Evolutionary conservation across 1,284 basidiomycete genomes (phyloP), one percentile per base, ranked within the genome.

Genomic region (Cryptococcus wingfieldii): DNA sequence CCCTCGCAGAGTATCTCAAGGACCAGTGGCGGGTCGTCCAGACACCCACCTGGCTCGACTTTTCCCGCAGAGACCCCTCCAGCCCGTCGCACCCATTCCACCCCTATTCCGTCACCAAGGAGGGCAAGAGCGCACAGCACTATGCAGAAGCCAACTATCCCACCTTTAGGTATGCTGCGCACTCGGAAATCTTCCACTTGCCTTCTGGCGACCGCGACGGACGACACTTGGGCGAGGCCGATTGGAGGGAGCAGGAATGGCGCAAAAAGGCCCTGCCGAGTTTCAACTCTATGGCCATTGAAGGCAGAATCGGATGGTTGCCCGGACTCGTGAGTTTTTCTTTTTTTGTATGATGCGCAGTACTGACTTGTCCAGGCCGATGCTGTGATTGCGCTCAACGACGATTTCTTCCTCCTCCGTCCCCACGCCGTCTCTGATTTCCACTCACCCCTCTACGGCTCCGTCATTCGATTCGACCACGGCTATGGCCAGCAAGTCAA

Each of bases 201-300:
- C 73, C 74, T 2, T 61, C 61, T 1, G 39, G 59, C 28, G 65
- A 63, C 27, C 50, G 65, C 16, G 59, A 64, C 38, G 63, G 43
- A 1, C 7, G 54, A 9, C 60, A 57, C 3, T 51, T 63, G 3
- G 67, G 65, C 5, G 66, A 67, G 43, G 53, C 53, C 10, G 63
- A 66, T 41, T 68, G 65, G 68, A 66, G 50, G 39, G 69, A 72
- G 41, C 18, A 42, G 12, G 60, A 65, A 39, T 77, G 70, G 70
- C 51, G 66, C 9, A 58, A 60, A 28, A 65, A 63, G 18, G 72
- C 73, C 4, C 50, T 75, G 14, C 75, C 74, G 5, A 68, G 62
- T n/a, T 77, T 69, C 64, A 75, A 75, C 48, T 77, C 74, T 9
- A 75, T 72, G 70, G 62, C 72, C 1, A 75, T 77, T 49, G 75